Base-by-base conservation (phyloP, 495 filamentous ascomycete genomes). In the Evernia prunastri region DNA sequence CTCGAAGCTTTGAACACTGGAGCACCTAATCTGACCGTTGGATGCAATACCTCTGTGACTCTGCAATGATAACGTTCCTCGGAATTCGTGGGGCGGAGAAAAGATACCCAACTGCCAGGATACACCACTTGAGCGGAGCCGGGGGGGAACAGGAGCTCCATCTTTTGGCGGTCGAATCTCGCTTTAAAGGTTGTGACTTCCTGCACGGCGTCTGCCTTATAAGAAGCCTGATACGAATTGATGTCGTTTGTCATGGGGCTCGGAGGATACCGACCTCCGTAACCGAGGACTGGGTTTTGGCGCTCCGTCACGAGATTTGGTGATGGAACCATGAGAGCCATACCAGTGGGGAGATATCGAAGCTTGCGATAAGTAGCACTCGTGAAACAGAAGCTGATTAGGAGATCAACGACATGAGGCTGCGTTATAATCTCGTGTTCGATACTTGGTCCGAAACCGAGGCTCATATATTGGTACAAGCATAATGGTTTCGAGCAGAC, bases 391-490 rank as follows among this genome's bases (percentile, higher is more conserved):
- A 97, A 88, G 71, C 86, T 91, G 27, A 96, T 77, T 0, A 97
- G 79, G 7, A 97, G 75, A 70, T 97, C 93, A 23, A 96, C 89
- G 2, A 96, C 92, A 45, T 86, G 81, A 12, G 92, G 91, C 66
- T 94, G 88, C 20, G 85, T 81, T 36, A 87, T 65, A 37, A 97
- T 89, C 69, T 96, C 91, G 70, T 90, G 83, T 70, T 96, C 92
- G 61, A 96, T 83, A 69, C 84, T 89, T 3, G 90, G 87, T 0
- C 92, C 92, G 72, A 96, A 86, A 0, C 90, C 91, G 33, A 94
- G 79, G n/a, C 82, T 81, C 84, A 96, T 89, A 76, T 95, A 96
- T 70, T 97, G 93, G 67, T 91, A 94, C 3, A 96, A 76, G 70
- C 93, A 97, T 11, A 97, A 79, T 5, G 81, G 82, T 25, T 85